A percentile compares a stretch with the other conserved stretches of the same genome.
These are phyloP conservation scores for Mycena alexandri DNA, from an alignment of 768 basidiomycete species.

Conservation along the genomic window DNA sequence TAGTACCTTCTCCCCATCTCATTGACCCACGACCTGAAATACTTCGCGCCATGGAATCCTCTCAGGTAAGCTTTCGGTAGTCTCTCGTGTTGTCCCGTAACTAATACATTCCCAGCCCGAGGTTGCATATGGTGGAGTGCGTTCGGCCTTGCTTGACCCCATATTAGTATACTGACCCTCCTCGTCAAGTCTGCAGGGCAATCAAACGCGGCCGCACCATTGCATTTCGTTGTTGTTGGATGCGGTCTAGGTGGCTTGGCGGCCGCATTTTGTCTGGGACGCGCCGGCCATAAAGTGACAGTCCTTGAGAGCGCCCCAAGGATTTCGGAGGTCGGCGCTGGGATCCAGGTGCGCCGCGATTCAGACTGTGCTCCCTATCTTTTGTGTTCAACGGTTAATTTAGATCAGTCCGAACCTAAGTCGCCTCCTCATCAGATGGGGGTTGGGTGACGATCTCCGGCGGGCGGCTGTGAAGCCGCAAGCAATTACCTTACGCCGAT, in stretches of 20 bases:
- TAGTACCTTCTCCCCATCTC: no score
- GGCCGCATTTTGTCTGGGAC: constrained; percentile 54
- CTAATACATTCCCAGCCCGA: no score
- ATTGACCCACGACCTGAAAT: no score
- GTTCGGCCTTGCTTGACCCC: no score
- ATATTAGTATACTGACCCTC: no score
- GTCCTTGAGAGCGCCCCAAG: constrained; percentile 52
- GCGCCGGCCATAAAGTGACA: constrained; percentile 54
- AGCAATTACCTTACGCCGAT: constrained; percentile 57
- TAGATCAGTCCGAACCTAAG: constrained; percentile 51
- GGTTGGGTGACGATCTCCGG: constrained; percentile 56
- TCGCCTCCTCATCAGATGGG: constrained; percentile 65
- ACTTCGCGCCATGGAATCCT: no score
- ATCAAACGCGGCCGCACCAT: not conserved
- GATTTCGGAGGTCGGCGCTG: constrained; percentile 37
- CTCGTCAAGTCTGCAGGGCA: no score
- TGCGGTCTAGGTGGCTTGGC: constrained; percentile 46
- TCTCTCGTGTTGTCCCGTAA: no score
- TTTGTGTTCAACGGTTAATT: no score
- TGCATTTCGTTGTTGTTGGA: constrained; percentile 17
- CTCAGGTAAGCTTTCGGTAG: no score
- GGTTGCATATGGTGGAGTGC: no score
- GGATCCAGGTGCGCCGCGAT: constrained; percentile 18
- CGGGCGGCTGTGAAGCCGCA: constrained; percentile 54
- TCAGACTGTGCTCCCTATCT: not conserved